Percentiles rank a stretch among this genome's conserved stretches.
Conservation (phyloP, 1,139 yeast species). For the Magnusiomyces tetraspermus region DNA sequence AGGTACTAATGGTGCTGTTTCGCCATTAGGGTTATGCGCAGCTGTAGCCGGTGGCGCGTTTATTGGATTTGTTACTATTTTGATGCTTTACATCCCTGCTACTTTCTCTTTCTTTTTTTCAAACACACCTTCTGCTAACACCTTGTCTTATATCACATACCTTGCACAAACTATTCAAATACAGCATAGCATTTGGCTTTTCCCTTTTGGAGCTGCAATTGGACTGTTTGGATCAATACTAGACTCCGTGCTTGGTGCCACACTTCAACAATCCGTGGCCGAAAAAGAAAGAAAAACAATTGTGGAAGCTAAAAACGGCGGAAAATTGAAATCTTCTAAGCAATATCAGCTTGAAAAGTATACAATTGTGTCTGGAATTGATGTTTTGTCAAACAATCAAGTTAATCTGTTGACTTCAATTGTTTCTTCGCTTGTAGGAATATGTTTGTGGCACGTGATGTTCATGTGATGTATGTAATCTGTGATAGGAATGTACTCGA, state of each 20-base stretch:
- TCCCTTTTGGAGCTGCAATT: slow-evolving; percentile 27
- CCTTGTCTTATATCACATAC: too few species aligned
- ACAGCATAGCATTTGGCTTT: slow-evolving; percentile 15
- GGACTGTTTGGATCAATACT: slow-evolving; percentile 38
- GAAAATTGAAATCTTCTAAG: slow-evolving; percentile 19
- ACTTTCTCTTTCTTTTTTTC: slow-evolving; percentile 12
- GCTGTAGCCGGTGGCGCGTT: slow-evolving; percentile 36
- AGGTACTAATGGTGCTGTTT: slow-evolving; percentile 44
- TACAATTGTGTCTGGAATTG: slow-evolving; percentile 23
- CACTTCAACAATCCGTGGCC: slow-evolving; percentile 34
- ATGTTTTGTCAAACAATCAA: slow-evolving; percentile 35
- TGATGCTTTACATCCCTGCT: slow-evolving; percentile 17
- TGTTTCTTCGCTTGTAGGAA: slow-evolving; percentile 27
- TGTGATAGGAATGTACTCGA: too few species aligned
- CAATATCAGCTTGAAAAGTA: slow-evolving; percentile 10
- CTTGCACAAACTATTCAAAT: too few species aligned
- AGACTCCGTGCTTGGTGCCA: slow-evolving; percentile 41
- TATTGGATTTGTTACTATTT: slow-evolving; percentile 31
- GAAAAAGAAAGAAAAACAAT: slow-evolving; percentile 31
- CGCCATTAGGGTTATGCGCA: slow-evolving; percentile 34
- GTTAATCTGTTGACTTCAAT: slow-evolving; percentile 37
- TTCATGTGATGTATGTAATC: neutral
- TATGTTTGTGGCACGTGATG: slow-evolving; percentile 22
- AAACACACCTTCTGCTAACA: too few species aligned
- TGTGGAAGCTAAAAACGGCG: slow-evolving; percentile 38